Percentiles rank a stretch among this genome's conserved stretches.
These are phyloP conservation scores for Thalia dealbata DNA, from an alignment of 176 grass and related monocot genomes.

Conservation along the genomic window DNA sequence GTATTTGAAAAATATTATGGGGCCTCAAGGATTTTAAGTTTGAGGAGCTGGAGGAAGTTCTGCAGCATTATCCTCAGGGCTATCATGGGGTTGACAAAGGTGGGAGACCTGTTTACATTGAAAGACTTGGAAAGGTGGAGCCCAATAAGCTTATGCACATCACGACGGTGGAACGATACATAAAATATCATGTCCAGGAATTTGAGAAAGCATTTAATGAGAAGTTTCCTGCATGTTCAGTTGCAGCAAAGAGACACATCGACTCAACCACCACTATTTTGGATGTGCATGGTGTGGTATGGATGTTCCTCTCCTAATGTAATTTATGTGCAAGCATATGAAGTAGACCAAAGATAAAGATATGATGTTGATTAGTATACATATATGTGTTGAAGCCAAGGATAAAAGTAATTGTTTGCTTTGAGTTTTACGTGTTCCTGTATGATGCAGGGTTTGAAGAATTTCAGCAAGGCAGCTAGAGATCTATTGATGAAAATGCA, in stretches of 20 bases:
- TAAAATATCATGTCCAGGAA: constrained; percentile 23
- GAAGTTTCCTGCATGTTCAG: constrained; percentile 17
- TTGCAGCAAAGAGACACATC: constrained; percentile 17
- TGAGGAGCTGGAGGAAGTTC: constrained; percentile 16
- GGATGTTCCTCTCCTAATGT: neutral
- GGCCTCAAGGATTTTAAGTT: constrained; percentile 10
- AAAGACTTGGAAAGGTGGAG: constrained; percentile 15
- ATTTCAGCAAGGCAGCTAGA: constrained; percentile 21
- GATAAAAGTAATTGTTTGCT: neutral
- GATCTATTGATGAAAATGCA: constrained; percentile 19
- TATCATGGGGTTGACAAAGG: constrained; percentile 18
- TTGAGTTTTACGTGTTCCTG: neutral
- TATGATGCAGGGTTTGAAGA: constrained; percentile 18
- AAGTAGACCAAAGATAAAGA: neutral
- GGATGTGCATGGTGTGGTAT: constrained; percentile 24
- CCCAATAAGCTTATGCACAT: constrained; percentile 23
- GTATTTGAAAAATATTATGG: neutral
- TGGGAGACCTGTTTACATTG: constrained; percentile 22
- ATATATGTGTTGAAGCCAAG: neutral
- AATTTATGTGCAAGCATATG: neutral
- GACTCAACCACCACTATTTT: constrained; percentile 17
- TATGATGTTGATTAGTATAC: neutral
- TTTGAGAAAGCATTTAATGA: constrained; percentile 22
- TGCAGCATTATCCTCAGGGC: constrained; percentile 11
- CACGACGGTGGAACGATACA: constrained; percentile 16